Conservation (phyloP, 2,329 filamentous ascomycete genomes). For the Aspergillus nomiae region DNA sequence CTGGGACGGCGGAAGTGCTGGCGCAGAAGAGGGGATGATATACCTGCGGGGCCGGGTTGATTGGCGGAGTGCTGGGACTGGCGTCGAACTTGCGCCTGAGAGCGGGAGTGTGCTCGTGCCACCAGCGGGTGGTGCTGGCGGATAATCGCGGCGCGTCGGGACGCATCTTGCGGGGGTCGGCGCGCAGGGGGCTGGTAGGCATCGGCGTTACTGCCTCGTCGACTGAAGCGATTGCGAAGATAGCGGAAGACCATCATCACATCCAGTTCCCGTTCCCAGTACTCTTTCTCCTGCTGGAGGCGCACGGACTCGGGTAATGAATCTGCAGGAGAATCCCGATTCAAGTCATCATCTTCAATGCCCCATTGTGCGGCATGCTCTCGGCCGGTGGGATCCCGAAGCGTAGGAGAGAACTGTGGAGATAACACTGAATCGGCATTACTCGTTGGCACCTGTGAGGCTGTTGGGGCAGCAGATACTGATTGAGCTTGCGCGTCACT, state of each 20-base stretch:
- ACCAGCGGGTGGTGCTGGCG: slow-evolving; percentile 88
- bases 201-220: slow-evolving; percentile 44
- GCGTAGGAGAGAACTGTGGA: slow-evolving; percentile 55
- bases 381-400: slow-evolving; percentile 38
- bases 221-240: slow-evolving; percentile 72
- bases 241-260: slow-evolving; percentile 91
- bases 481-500: slow-evolving; percentile 17
- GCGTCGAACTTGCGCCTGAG: slow-evolving; percentile 57
- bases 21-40: slow-evolving; percentile 38
- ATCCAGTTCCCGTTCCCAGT: slow-evolving; percentile 93
- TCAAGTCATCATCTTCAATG: slow-evolving; percentile 61
- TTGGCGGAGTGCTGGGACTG: slow-evolving; percentile 42
- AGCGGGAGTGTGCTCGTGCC: slow-evolving; percentile 52
- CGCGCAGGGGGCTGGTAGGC: slow-evolving; percentile 33
- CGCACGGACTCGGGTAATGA: slow-evolving; percentile 41
- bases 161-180: slow-evolving; percentile 61
- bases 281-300: slow-evolving; percentile 64
- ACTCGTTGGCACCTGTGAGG: slow-evolving; percentile 22
- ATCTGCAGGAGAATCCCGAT: slow-evolving; percentile 15
- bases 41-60: slow-evolving; percentile 26
- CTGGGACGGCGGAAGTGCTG: slow-evolving; percentile 52
- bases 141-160: slow-evolving; percentile 79
- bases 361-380: slow-evolving; percentile 65
- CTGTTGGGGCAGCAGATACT: slow-evolving; percentile 15
- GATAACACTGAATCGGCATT: slow-evolving; percentile 34